Conservation (phyloP, 1,284 basidiomycete species). For the Stygiomarasmius scandens region DNA sequence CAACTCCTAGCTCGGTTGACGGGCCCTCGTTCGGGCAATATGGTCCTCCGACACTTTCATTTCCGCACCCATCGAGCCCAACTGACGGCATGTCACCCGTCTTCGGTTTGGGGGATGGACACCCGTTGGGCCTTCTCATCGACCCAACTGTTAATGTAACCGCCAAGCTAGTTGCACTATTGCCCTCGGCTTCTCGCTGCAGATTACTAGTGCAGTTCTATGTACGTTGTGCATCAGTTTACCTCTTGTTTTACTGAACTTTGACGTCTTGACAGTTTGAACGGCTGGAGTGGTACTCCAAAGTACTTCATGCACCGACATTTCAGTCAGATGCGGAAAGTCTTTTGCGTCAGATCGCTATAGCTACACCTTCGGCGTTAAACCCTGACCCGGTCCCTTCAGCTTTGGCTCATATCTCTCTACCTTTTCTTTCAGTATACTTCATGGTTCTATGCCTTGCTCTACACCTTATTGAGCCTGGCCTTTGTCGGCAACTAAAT, state of each 20-base stretch:
- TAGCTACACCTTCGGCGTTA: background rate
- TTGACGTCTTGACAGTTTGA: conserved; percentile 17
- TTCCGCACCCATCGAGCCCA: conserved; percentile 3
- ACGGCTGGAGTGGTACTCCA: conserved; percentile 26
- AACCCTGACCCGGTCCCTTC: background rate
- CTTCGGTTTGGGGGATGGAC: conserved; percentile 17
- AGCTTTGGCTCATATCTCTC: conserved; percentile 6
- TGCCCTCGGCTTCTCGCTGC: conserved; percentile 16
- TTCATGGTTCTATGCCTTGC: conserved; percentile 27
- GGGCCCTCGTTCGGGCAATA: background rate
- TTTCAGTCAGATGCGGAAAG: conserved; percentile 15
- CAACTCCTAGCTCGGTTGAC: conserved; percentile 1
- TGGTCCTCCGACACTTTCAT: background rate
- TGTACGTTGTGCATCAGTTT: conserved; percentile 10
- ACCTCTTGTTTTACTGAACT: background rate
- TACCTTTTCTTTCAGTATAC: conserved; percentile 23
- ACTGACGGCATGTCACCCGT: conserved; percentile 6
- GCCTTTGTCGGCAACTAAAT: conserved; percentile 19
- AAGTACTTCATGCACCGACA: conserved; percentile 22
- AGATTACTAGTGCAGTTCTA: conserved; percentile 22
- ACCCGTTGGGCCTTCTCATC: conserved; percentile 22
- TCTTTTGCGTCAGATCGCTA: conserved; percentile 14
- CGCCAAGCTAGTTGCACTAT: conserved; percentile 12
- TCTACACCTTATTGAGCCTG: conserved; percentile 25
- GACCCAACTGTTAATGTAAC: conserved; percentile 19